Percentiles rank a stretch among this genome's conserved stretches.
These are phyloP conservation scores for Starmerella apis DNA, from an alignment of 805 yeast genomes.

Conservation along the genomic window DNA sequence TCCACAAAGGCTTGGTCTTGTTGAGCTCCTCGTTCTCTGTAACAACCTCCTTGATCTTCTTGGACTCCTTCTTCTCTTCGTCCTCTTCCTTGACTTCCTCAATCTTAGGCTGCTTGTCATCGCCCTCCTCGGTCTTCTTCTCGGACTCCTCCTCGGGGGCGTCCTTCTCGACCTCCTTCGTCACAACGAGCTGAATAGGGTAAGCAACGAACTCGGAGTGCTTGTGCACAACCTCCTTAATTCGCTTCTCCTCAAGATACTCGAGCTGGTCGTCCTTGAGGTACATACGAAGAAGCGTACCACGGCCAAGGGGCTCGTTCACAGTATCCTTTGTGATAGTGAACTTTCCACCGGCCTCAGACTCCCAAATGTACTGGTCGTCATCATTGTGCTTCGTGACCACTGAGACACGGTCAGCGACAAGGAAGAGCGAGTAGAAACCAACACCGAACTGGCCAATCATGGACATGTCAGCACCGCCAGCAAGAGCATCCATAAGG, in stretches of 20 bases:
- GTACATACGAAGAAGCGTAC: constrained; percentile 90
- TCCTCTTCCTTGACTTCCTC: constrained; percentile 68
- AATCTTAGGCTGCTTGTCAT: constrained; percentile 58
- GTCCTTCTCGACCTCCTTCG: constrained; percentile 98
- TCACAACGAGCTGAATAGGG: constrained; percentile 96
- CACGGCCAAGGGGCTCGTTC: constrained; percentile 83
- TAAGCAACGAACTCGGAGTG: constrained; percentile 98
- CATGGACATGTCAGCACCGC: constrained; percentile 99
- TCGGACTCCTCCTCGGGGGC: constrained; percentile 68
- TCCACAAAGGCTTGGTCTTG: constrained; percentile 99
- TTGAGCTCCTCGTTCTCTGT: constrained; percentile 96
- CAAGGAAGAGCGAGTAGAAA: constrained; percentile 98
- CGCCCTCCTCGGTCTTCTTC: constrained; percentile 40
- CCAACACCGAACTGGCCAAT: constrained; percentile 99
- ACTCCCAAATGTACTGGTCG: constrained; percentile 99
- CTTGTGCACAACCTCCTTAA: constrained; percentile 97
- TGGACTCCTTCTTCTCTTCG: constrained; percentile 65
- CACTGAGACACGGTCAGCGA: constrained; percentile 97
- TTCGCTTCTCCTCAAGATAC: constrained; percentile 98
- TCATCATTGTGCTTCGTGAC: constrained; percentile 97
- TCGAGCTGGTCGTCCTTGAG: constrained; percentile 98
- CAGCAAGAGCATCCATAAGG: constrained; percentile 93
- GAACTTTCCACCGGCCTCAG: constrained; percentile 99
- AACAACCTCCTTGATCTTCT: constrained; percentile 85
- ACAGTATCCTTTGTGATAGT: constrained; percentile 83